Evolutionary conservation across 2,329 filamentous ascomycete species (phyloP).

Genomic region (Aureobasidium pullulans): DNA sequence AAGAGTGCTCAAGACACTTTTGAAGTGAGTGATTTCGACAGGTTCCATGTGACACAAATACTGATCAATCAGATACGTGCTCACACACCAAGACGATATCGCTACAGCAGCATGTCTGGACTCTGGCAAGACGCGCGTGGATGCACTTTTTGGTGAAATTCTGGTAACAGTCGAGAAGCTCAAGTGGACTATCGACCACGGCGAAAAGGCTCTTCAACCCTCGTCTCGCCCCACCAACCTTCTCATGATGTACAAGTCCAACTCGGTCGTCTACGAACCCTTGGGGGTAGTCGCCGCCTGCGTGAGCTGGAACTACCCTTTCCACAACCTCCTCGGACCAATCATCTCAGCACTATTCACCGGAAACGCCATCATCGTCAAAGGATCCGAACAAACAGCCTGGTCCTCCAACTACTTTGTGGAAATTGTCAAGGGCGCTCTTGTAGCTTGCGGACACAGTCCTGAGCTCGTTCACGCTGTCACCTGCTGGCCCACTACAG

Average conservation of each 20-base stretch:
- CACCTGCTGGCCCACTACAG: conserved; percentile 79
- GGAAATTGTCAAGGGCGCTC: conserved; percentile 67
- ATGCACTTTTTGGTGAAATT: conserved; percentile 90
- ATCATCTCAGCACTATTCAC: conserved; percentile 86
- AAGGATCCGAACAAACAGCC: conserved; percentile 89
- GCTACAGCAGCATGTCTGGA: conserved; percentile 81
- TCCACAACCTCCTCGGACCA: conserved; percentile 90
- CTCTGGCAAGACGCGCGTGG: conserved; percentile 92
- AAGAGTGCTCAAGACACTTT: conserved; percentile 70
- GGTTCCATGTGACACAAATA: neutral
- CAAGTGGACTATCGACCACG: conserved; percentile 86
- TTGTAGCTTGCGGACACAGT: conserved; percentile 75
- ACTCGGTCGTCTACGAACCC: conserved; percentile 84
- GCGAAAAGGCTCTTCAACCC: conserved; percentile 69
- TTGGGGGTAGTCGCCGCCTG: conserved; percentile 86
- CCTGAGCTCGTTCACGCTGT: conserved; percentile 75
- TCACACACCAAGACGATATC: conserved; percentile 84
- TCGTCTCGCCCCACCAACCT: conserved; percentile 76
- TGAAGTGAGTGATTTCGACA: conserved; percentile 45
- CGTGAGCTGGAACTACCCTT: conserved; percentile 90
- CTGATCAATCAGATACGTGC: conserved; percentile 50
- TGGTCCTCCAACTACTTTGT: conserved; percentile 86
- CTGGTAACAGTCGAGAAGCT: conserved; percentile 90
- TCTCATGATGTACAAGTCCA: conserved; percentile 92
- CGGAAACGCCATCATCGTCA: conserved; percentile 86